Evolutionary conservation across 345 rosid species (phyloP).

Genomic region (Lenwebbia sp.): DNA sequence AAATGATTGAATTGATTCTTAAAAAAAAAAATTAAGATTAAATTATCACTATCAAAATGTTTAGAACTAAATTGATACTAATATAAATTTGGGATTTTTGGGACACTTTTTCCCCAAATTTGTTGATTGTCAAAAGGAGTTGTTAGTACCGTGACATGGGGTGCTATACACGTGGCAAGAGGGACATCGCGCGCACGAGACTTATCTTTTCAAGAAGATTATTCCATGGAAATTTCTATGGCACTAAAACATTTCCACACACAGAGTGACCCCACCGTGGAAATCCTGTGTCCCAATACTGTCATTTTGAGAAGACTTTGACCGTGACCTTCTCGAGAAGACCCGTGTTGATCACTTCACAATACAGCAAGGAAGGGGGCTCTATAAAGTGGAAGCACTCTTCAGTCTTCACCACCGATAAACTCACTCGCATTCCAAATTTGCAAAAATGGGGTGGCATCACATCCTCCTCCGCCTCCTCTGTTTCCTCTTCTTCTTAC

Average conservation of each 20-base stretch:
- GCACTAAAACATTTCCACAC: not conserved
- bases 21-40: too few species aligned
- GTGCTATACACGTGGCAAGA: not conserved
- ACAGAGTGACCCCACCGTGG: not conserved
- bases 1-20: too few species aligned
- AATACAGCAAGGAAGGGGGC: not conserved
- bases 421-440: not conserved
- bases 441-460: not conserved
- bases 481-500: not conserved
- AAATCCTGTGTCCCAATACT: not conserved
- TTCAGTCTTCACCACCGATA: not conserved
- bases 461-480: not conserved
- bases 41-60: too few species aligned
- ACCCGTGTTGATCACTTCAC: too few species aligned
- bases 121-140: not conserved
- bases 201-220: not conserved
- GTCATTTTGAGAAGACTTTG: not conserved
- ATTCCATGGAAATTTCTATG: not conserved
- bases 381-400: not conserved
- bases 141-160: not conserved
- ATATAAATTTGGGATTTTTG: too few species aligned
- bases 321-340: not conserved
- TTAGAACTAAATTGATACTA: too few species aligned
- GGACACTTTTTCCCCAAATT: too few species aligned
- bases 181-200: rapidly evolving